These are phyloP conservation scores for Ustilago bromivora DNA, from an alignment of 1,284 basidiomycete genomes.

Conservation along the genomic window DNA sequence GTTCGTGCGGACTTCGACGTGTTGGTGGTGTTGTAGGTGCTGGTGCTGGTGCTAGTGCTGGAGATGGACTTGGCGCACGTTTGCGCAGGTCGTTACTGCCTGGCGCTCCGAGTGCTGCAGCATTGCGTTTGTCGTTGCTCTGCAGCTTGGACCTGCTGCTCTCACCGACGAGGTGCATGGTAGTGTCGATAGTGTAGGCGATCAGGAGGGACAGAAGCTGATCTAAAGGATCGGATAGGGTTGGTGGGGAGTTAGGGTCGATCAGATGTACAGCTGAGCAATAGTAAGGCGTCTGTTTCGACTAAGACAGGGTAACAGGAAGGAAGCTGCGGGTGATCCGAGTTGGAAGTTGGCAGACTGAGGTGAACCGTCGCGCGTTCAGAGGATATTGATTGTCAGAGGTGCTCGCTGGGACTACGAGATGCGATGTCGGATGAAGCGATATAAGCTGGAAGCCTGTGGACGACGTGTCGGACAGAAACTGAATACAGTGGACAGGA, in stretches of 20 bases:
- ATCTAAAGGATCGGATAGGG: background rate
- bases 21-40: conserved; percentile 43
- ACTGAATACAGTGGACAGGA: conserved; percentile 1
- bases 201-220: background rate
- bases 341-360: background rate
- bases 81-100: conserved; percentile 2
- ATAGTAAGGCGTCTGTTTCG: background rate
- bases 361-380: background rate
- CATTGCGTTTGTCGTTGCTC: conserved; percentile 11
- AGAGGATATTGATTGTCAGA: background rate
- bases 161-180: conserved; percentile 41
- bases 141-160: conserved; percentile 40
- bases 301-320: background rate
- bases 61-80: conserved; percentile 31
- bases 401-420: background rate
- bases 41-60: conserved; percentile 33
- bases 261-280: background rate
- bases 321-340: background rate
- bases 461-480: background rate
- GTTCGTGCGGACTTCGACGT: conserved; percentile 31
- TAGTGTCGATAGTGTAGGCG: background rate
- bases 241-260: background rate
- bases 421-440: background rate
- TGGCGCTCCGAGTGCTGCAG: background rate
- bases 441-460: background rate